A percentile compares a stretch with the other conserved stretches of the same genome.
Evolutionary conservation across 345 rosid species (phyloP).

Genomic region (Salix udensis): DNA sequence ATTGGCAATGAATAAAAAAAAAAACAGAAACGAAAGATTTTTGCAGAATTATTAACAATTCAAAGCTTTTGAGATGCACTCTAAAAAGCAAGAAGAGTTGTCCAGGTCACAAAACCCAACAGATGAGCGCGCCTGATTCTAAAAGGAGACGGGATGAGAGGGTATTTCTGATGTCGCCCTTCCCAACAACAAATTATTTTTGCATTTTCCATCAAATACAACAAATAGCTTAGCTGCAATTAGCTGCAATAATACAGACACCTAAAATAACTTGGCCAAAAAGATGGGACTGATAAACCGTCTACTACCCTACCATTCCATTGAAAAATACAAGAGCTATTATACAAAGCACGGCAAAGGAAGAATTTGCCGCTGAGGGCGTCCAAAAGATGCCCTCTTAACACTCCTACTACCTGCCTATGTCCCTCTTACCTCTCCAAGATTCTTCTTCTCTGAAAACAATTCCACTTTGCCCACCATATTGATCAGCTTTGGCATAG

Average conservation of each 20-base stretch:
- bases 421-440: constrained; percentile 55
- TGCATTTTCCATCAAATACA: constrained; percentile 48
- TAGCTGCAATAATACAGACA: constrained; percentile 34
- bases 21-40: neutral
- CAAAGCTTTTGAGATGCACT: neutral
- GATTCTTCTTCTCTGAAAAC: constrained; percentile 49
- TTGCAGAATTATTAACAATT: neutral
- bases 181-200: constrained; percentile 39
- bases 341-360: constrained; percentile 43
- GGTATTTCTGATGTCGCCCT: neutral
- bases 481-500: constrained; percentile 45
- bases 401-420: constrained; percentile 50
- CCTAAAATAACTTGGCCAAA: constrained; percentile 26
- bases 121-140: neutral
- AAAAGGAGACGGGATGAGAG: too few species aligned
- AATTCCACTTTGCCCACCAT: constrained; percentile 38
- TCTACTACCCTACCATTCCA: constrained; percentile 38
- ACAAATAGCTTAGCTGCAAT: constrained; percentile 33
- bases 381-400: constrained; percentile 18
- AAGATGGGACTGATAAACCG: constrained; percentile 27
- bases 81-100: neutral
- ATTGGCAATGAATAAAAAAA: constrained; percentile 32
- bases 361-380: constrained; percentile 18
- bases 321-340: constrained; percentile 48
- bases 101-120: neutral